A percentile compares a stretch with the other conserved stretches of the same genome.
phyloP scores from a whole-genome alignment of 768 basidiomycete genomes.

The Tylopilus cervinicoccineus region DNA sequence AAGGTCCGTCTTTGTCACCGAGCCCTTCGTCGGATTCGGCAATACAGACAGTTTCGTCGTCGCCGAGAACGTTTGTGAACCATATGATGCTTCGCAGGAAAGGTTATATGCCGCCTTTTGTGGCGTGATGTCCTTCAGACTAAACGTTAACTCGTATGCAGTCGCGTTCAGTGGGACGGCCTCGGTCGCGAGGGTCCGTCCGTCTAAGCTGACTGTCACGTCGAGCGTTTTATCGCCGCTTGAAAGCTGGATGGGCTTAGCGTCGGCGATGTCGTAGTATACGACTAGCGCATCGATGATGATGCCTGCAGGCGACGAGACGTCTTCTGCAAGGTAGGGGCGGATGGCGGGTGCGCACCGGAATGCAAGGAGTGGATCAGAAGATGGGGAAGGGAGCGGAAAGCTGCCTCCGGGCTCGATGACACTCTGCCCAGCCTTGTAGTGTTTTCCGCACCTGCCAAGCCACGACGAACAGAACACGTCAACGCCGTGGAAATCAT shows the following conservation, averaged over 20 bases:
- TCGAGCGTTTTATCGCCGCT: constrained; percentile 22
- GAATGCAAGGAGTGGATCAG: constrained; percentile 46
- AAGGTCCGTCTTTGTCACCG: constrained; percentile 59
- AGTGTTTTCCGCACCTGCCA: constrained; percentile 54
- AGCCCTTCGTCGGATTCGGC: constrained; percentile 45
- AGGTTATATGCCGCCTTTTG: constrained; percentile 31
- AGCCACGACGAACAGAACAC: not conserved
- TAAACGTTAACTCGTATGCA: constrained; percentile 46
- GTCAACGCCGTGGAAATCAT: not conserved
- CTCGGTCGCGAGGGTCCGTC: constrained; percentile 40
- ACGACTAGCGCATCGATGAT: constrained; percentile 52
- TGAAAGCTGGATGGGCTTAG: constrained; percentile 38
- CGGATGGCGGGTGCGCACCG: constrained; percentile 56
- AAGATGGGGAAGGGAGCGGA: constrained; percentile 34
- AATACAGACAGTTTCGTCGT: constrained; percentile 45
- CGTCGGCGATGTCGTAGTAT: constrained; percentile 42
- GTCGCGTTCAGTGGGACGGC: constrained; percentile 49
- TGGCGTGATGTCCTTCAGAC: constrained; percentile 43
- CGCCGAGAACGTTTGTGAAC: constrained; percentile 41
- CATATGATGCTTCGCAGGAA: constrained; percentile 25
- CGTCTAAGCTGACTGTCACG: constrained; percentile 45
- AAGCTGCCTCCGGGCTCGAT: constrained; percentile 51
- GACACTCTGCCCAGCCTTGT: constrained; percentile 40
- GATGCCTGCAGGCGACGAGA: constrained; percentile 39
- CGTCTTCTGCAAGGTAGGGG: constrained; percentile 57